Evolutionary conservation across 208 protist species (phyloP).

Genomic region (Tritrichomonas musculus): DNA sequence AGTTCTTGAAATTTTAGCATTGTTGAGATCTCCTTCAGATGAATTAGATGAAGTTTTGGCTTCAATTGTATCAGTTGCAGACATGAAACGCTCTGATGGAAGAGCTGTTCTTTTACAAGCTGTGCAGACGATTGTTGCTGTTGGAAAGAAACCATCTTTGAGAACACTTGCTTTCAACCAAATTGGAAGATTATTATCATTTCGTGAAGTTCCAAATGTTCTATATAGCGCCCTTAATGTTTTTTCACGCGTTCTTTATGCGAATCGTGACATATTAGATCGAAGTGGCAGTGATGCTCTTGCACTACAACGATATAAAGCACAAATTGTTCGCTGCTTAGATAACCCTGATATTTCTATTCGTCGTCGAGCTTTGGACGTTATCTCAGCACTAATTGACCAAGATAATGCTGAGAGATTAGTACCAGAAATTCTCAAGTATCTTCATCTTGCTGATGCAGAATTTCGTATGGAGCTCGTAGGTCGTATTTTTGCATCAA

Average conservation of each 20-base stretch:
- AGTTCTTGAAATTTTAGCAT: background rate
- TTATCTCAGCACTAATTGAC: conserved; percentile 5
- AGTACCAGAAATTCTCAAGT: conserved; percentile 21
- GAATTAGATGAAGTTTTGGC: conserved; percentile 17
- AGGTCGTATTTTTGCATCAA: background rate
- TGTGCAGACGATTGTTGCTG: conserved; percentile 13
- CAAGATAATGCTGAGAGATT: background rate
- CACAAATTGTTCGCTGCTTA: background rate
- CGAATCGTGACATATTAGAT: background rate
- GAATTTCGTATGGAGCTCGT: conserved; percentile 28
- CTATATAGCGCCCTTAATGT: conserved; percentile 6
- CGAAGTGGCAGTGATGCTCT: background rate
- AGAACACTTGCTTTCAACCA: conserved; percentile 20
- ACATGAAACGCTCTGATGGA: background rate
- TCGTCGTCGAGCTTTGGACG: background rate
- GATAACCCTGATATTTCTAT: conserved; percentile 28
- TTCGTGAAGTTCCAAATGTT: background rate
- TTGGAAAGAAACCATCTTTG: background rate
- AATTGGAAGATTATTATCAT: background rate
- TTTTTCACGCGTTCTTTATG: background rate
- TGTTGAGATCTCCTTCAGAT: conserved; percentile 15
- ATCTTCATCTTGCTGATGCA: background rate
- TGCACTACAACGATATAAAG: background rate
- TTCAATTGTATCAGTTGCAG: conserved; percentile 15
- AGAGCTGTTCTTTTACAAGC: conserved; percentile 3